Evolutionary conservation across 2,329 filamentous ascomycete species (phyloP).

Genomic region (Botrytis galanthina): DNA sequence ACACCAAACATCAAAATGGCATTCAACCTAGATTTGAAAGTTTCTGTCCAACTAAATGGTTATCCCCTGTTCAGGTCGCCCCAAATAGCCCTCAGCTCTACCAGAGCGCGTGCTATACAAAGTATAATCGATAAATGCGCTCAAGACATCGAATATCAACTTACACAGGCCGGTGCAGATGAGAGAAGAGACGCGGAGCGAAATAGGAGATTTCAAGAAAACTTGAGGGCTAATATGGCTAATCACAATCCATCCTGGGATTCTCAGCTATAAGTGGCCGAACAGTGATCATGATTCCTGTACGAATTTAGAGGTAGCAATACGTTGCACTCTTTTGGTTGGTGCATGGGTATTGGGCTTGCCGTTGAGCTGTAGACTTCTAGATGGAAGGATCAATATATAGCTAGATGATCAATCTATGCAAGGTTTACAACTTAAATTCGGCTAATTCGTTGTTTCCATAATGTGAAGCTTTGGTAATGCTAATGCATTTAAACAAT

Average conservation of each 20-base stretch:
- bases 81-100: neutral
- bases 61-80: neutral
- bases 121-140: neutral
- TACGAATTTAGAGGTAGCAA: neutral
- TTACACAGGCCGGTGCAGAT: neutral
- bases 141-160: neutral
- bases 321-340: neutral
- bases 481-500: neutral
- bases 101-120: neutral
- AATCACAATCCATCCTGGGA: neutral
- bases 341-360: neutral
- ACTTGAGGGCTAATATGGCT: neutral
- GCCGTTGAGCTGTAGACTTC: neutral
- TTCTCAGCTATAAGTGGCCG: neutral
- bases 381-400: neutral
- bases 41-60: neutral
- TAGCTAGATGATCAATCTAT: neutral
- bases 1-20: neutral
- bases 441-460: neutral
- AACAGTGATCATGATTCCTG: accelerated
- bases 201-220: neutral
- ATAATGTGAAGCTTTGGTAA: neutral
- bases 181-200: neutral
- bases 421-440: neutral
- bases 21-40: neutral